Evolutionary conservation across 257 asterid species (phyloP), one percentile per base, ranked within the genome.

Genomic region (Vinca minor): DNA sequence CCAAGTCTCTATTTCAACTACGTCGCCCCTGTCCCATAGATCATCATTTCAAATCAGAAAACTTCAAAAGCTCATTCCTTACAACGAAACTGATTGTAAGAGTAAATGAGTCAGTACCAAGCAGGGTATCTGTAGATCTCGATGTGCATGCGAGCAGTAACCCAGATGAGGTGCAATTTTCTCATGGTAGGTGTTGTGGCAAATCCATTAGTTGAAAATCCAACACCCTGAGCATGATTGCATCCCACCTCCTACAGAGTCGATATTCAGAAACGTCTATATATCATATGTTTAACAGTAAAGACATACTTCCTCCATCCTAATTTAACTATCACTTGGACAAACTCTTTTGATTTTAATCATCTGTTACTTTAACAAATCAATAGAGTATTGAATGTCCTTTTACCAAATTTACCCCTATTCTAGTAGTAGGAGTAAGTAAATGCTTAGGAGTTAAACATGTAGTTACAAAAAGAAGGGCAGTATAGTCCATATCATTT

Each of bases 1-100:
- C 98, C 98, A 93, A 13, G 98, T 93, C 86, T 93, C 98, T 52
- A 93, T 89, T 84, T 93, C 97, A 74, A 93, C 79, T 25, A 93
- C 94, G 63, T 89, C 87, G 71, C 96, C 75, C 98, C 98, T 92
- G 89, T 76, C 68, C 72, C 75, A 54, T 39, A 38, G 62, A 58
- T 39, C 65, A 52, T 58, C 25, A 80, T 26, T 8, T 23, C 42
- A 52, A 62, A 61, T 18, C 10, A 38, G 36, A 41, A 61, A 68
- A 29, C 11, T 21, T 4, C 12, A 11, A 42, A 57, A 42, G 29
- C 20, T 12, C 13, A 8, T 49, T 39, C 4, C 32, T 26, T 4
- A 15, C 10, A 44, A 10, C 10, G 31, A 17, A 26, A 28, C n/a
- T 18, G 4, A 69, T 46, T 35, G 21, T 42, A 31, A 32, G n/a